A percentile compares a stretch with the other conserved stretches of the same genome.
These are phyloP conservation scores for Hymenoscyphus linearis DNA, from an alignment of 2,329 filamentous ascomycete genomes.

Conservation along the genomic window DNA sequence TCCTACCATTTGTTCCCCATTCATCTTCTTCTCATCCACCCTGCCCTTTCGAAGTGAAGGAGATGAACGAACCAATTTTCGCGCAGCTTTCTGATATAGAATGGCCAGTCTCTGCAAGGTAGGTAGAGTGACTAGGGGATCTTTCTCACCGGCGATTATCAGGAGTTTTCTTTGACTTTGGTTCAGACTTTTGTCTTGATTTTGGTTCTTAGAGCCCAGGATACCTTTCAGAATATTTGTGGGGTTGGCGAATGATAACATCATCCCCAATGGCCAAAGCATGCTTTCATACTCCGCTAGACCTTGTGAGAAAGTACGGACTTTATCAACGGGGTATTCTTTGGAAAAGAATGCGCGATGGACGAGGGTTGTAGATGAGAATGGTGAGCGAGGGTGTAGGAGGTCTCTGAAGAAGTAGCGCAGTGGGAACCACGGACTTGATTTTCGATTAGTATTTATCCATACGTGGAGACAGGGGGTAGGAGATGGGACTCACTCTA, in stretches of 20 bases:
- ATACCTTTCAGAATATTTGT: conserved; percentile 29
- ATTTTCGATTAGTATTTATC: neutral
- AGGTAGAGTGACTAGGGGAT: conserved; percentile 24
- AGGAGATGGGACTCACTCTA: conserved; percentile 4
- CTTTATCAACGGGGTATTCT: conserved; percentile 28
- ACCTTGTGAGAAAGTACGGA: conserved; percentile 32
- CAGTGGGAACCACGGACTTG: conserved; percentile 35
- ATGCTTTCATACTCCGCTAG: conserved; percentile 39
- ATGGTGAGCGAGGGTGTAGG: conserved; percentile 35
- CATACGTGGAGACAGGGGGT: neutral
- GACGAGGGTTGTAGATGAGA: conserved; percentile 36
- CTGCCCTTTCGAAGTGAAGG: conserved; percentile 3
- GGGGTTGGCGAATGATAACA: conserved; percentile 33
- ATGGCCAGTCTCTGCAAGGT: conserved; percentile 28
- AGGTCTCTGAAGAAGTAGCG: conserved; percentile 32
- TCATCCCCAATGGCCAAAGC: conserved; percentile 37
- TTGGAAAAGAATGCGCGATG: conserved; percentile 38
- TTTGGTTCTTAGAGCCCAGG: conserved; percentile 5
- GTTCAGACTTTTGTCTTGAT: too few species aligned
- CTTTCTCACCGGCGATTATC: conserved; percentile 25
- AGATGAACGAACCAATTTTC: conserved; percentile 1
- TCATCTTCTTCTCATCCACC: conserved; percentile 17
- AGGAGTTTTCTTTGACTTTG: conserved; percentile 20
- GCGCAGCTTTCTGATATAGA: conserved; percentile 28
- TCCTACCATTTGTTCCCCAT: conserved; percentile 9